A percentile compares a stretch with the other conserved stretches of the same genome.
These are phyloP conservation scores for Parascedosporium putredinis DNA, from an alignment of 2,329 filamentous ascomycete genomes.

Conservation along the genomic window DNA sequence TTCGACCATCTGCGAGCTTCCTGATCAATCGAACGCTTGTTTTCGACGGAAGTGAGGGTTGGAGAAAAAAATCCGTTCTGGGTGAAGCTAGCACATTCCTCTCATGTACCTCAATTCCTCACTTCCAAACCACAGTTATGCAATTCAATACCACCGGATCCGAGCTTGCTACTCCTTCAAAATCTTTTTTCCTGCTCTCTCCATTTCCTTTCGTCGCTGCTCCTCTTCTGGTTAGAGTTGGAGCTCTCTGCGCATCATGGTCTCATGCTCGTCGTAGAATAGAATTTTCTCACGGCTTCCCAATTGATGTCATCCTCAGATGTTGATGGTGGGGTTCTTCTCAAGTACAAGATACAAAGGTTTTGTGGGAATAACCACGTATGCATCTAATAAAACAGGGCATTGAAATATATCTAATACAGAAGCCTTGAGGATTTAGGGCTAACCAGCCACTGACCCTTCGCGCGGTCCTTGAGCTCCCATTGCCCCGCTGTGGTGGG, in stretches of 20 bases:
- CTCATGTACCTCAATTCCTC: background rate
- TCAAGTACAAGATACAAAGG: too few species aligned
- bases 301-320: constrained; percentile 6
- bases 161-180: too few species aligned
- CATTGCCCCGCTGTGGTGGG: too few species aligned
- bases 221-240: background rate
- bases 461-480: background rate
- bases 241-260: background rate
- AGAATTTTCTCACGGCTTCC: constrained; percentile 2
- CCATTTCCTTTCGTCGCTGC: background rate
- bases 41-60: background rate
- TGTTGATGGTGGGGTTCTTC: background rate
- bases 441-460: background rate
- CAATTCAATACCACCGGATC: too few species aligned
- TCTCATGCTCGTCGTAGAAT: background rate
- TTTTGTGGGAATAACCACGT: too few species aligned
- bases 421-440: background rate
- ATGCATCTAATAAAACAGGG: background rate
- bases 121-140: background rate
- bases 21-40: background rate
- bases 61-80: too few species aligned
- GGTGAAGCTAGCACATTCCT: background rate
- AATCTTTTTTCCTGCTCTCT: background rate
- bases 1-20: background rate
- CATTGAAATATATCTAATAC: background rate